These are phyloP conservation scores for Pseudocercospora cruenta DNA, from an alignment of 2,329 filamentous ascomycete genomes.

Conservation along the genomic window DNA sequence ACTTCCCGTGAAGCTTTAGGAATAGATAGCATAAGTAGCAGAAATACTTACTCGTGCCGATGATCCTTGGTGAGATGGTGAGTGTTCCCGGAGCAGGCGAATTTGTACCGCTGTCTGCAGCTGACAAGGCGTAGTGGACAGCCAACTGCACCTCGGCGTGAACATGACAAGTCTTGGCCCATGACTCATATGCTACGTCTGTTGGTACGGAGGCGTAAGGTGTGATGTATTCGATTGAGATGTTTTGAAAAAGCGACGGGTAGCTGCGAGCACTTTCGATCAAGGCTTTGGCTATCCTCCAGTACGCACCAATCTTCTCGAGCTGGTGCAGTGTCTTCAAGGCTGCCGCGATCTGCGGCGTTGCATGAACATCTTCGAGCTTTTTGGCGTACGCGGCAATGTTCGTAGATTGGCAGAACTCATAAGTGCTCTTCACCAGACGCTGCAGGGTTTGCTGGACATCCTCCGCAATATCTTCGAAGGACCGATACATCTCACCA, in stretches of 20 bases:
- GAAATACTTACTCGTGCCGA: constrained; percentile 24
- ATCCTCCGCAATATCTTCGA: constrained; percentile 9
- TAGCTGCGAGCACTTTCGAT: constrained; percentile 4
- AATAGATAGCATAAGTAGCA: constrained; percentile 24
- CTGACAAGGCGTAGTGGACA: constrained; percentile 12
- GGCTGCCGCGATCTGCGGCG: constrained; percentile 19
- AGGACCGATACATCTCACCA: constrained; percentile 1
- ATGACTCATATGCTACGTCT: constrained; percentile 17
- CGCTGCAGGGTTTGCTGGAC: background rate
- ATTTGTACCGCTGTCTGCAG: background rate
- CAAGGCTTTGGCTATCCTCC: constrained; percentile 15
- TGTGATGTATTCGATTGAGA: constrained; percentile 12
- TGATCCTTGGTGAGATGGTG: constrained; percentile 8
- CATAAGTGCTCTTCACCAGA: constrained; percentile 12
- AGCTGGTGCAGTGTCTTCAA: constrained; percentile 22
- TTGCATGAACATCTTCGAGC: constrained; percentile 8
- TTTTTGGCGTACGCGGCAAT: constrained; percentile 8
- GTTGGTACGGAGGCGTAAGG: constrained; percentile 17
- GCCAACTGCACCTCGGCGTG: constrained; percentile 21
- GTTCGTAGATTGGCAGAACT: constrained; percentile 5
- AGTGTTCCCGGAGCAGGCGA: background rate
- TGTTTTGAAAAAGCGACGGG: background rate
- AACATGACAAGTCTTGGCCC: constrained; percentile 22
- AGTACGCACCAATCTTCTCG: constrained; percentile 22
- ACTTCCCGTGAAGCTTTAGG: constrained; percentile 13